A percentile compares a stretch with the other conserved stretches of the same genome.
phyloP scores from a whole-genome alignment of 2,329 filamentous ascomycete species.

The Pseudogymnoascus sp. region DNA sequence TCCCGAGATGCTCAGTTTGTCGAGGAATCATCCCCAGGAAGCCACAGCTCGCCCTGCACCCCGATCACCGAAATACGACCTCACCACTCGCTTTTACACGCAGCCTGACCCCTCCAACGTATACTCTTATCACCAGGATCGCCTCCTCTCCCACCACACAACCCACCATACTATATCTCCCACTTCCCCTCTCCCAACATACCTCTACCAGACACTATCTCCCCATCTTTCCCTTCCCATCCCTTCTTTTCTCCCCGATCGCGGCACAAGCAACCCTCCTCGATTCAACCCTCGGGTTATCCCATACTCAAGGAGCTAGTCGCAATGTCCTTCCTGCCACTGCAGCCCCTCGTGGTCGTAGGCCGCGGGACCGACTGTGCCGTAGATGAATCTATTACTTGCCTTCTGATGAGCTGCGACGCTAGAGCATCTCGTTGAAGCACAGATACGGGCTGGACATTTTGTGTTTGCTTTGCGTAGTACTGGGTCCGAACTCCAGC shows the following conservation, averaged over 20 bases:
- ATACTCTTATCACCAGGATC: not conserved
- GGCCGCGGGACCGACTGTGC: conserved; percentile 21
- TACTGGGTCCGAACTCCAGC: not conserved
- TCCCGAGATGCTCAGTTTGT: not conserved
- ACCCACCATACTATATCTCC: not conserved
- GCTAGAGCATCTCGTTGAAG: conserved; percentile 51
- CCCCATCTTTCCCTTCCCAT: too few species aligned
- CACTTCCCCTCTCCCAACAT: not conserved
- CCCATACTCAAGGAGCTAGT: conserved; percentile 28
- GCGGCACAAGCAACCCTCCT: conserved; percentile 30
- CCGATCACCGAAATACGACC: not conserved
- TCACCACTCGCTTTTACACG: not conserved
- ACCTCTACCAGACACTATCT: not conserved
- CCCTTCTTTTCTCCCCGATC: not conserved
- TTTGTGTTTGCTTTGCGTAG: not conserved
- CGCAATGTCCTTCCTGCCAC: conserved; percentile 24
- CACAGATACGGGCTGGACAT: conserved; percentile 64
- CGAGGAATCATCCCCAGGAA: not conserved
- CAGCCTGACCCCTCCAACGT: conserved; percentile 6
- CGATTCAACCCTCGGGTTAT: conserved; percentile 27
- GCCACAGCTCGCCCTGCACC: not conserved
- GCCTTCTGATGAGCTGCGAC: conserved; percentile 59
- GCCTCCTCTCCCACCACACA: not conserved
- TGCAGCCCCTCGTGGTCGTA: conserved; percentile 2
- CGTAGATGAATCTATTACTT: conserved; percentile 31